Evolutionary conservation across 306 rosid genomes (phyloP).

Genomic region (Casuarina cunninghamiana): DNA sequence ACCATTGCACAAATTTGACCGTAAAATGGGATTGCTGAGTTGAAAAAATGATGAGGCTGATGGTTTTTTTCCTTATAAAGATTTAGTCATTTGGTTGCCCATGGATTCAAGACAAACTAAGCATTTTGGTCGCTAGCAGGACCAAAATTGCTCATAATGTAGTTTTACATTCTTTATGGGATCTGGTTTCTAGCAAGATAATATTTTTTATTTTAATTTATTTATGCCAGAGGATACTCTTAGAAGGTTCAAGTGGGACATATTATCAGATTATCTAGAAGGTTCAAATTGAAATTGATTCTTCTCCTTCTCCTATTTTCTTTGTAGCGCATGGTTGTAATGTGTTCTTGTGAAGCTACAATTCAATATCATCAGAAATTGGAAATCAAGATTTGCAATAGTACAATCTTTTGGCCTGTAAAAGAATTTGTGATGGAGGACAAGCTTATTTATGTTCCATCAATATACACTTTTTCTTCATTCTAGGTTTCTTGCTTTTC

Average conservation of each 20-base stretch:
- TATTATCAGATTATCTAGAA: background rate
- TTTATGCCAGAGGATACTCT: background rate
- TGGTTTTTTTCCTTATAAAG: background rate
- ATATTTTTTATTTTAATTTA: too few species aligned
- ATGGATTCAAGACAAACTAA: background rate
- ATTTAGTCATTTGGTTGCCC: background rate
- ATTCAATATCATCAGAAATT: background rate
- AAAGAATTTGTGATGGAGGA: background rate
- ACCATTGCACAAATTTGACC: background rate
- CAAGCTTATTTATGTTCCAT: background rate
- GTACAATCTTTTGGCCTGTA: background rate
- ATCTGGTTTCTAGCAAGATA: too few species aligned
- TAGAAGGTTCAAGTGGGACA: background rate
- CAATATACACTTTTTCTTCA: background rate
- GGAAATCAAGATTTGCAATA: background rate
- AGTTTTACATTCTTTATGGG: background rate
- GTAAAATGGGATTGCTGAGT: background rate
- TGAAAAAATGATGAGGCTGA: background rate
- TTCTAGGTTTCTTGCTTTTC: background rate
- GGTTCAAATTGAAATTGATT: background rate
- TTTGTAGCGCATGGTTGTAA: background rate
- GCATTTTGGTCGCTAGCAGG: background rate
- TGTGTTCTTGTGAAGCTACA: background rate
- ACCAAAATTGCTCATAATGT: background rate
- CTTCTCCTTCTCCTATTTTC: background rate